A percentile compares a stretch with the other conserved stretches of the same genome.
Conservation (phyloP, 768 basidiomycete genomes). For the Saitozyma sp. region DNA sequence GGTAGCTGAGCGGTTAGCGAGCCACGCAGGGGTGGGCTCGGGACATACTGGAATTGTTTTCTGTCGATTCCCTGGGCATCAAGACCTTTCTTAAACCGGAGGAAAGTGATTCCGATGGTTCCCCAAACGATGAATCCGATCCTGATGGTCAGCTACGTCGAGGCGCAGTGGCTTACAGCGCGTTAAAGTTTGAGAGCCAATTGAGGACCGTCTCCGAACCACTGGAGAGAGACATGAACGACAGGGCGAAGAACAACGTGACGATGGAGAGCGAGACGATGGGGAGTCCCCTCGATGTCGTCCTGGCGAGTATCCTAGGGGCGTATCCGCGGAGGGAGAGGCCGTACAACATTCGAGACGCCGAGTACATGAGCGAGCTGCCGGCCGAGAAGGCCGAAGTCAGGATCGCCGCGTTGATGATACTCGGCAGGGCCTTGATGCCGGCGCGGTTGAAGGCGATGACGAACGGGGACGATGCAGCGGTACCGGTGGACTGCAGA, state of each 20-base stretch:
- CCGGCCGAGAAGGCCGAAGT: too few relatives aligned
- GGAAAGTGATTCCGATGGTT: constrained; percentile 70
- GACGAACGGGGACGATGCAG: constrained; percentile 84
- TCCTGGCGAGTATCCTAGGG: constrained; percentile 70
- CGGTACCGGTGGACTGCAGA: constrained; percentile 51
- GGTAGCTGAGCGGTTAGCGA: constrained; percentile 13
- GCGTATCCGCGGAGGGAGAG: constrained; percentile 67
- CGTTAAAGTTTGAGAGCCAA: constrained; percentile 72
- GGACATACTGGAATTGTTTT: constrained; percentile 62
- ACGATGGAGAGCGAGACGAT: constrained; percentile 68
- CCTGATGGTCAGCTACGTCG: too few relatives aligned
- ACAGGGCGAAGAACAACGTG: constrained; percentile 61
- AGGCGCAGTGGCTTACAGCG: constrained; percentile 34
- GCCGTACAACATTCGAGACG: too few relatives aligned
- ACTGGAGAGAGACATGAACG: constrained; percentile 73
- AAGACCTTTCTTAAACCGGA: constrained; percentile 80
- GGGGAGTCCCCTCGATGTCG: constrained; percentile 74
- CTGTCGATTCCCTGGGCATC: constrained; percentile 78
- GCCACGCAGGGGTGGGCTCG: not conserved
- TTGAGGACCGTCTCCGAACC: constrained; percentile 72
- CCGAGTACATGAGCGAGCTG: too few relatives aligned
- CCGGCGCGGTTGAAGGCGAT: constrained; percentile 74
- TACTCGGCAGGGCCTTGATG: constrained; percentile 77
- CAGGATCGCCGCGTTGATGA: constrained; percentile 53
- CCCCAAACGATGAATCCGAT: constrained; percentile 70